Base-by-base conservation (phyloP, 2,329 filamentous ascomycete species). In the Dothideomycetes sp. region DNA sequence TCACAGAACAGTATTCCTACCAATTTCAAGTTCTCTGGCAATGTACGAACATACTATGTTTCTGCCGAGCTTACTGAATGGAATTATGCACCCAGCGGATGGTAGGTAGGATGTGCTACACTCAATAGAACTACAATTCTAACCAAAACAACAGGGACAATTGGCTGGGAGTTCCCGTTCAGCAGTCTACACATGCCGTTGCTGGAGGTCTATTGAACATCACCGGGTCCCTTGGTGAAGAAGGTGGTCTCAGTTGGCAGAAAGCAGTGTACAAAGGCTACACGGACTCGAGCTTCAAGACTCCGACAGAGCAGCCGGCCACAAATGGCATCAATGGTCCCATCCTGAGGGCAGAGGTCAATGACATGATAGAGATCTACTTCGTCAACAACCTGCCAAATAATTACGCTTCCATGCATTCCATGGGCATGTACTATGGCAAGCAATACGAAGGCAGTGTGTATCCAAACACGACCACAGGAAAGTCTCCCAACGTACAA, bases 241-340 rank as follows among this genome's bases (percentile, higher is more conserved):
- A 39, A 34, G 45, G 40, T 19, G 48, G 47, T 12, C 50, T 49
- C 3, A 56, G 42, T 9, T 57, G 44, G 42, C 40, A 49, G 8
- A 58, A 58, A 35, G 55, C 52, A 4, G 39, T 55, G 5, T 55
- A 56, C 40, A 47, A 49, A n/a, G 55, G 53, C 7, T 57, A 58
- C 41, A 58, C 54, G 5, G 53, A 54, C 29, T 34, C 39, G 8
- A 45, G 40, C n/a, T 56, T 57, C 42, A 46, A 34, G 3, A 36
- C 42, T 3, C 33, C 39, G 16, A 44, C 43, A 11, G 41, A 47
- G 22, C 50, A 57, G 36, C 52, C 51, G 7, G 38, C 46, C n/a
- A 52, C 44, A 46, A 51, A 53, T 33, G 52, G 52, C 4, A 49
- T 46, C 16, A 47, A 45, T 35, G 52, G 51, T 14, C 51, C 51